Conservation (phyloP, 2,329 filamentous ascomycete species). For the Colletotrichum echinochloae region DNA sequence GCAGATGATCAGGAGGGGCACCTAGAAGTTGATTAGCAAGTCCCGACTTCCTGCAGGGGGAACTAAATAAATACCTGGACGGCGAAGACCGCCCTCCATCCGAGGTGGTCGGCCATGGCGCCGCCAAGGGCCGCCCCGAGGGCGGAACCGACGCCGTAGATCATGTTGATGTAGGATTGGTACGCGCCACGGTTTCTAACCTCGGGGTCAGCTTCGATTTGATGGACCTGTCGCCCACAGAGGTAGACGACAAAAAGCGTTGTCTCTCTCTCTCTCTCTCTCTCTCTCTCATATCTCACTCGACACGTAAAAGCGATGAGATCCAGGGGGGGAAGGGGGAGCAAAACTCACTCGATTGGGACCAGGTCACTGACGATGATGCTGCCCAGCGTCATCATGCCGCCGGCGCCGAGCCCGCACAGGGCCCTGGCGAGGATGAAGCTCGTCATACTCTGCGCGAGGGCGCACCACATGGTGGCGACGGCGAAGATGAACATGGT, state of each 20-base stretch:
- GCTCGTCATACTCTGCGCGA: constrained; percentile 74
- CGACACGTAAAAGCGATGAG: too few species aligned
- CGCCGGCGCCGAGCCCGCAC: constrained; percentile 80
- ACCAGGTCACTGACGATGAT: constrained; percentile 82
- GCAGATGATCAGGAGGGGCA: constrained; percentile 63
- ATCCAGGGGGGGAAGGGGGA: too few species aligned
- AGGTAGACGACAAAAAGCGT: not conserved
- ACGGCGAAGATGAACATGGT: constrained; percentile 72
- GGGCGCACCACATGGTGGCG: constrained; percentile 76
- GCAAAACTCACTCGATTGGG: constrained; percentile 70
- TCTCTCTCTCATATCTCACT: not conserved
- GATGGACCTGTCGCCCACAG: not conserved
- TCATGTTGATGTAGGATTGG: constrained; percentile 77
- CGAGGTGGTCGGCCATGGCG: constrained; percentile 75
- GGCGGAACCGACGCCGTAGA: constrained; percentile 69
- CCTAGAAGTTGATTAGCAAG: too few species aligned
- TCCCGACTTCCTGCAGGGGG: too few species aligned
- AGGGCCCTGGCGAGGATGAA: constrained; percentile 78
- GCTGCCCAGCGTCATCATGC: constrained; percentile 74
- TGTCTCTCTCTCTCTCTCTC: too few species aligned
- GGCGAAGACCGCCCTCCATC: constrained; percentile 81
- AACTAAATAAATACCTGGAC: too few species aligned
- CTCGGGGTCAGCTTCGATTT: not conserved
- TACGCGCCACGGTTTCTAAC: constrained; percentile 71
- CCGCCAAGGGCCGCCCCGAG: constrained; percentile 78